These are phyloP conservation scores for Brettanomyces naardenensis DNA, from an alignment of 805 yeast genomes.

Conservation along the genomic window DNA sequence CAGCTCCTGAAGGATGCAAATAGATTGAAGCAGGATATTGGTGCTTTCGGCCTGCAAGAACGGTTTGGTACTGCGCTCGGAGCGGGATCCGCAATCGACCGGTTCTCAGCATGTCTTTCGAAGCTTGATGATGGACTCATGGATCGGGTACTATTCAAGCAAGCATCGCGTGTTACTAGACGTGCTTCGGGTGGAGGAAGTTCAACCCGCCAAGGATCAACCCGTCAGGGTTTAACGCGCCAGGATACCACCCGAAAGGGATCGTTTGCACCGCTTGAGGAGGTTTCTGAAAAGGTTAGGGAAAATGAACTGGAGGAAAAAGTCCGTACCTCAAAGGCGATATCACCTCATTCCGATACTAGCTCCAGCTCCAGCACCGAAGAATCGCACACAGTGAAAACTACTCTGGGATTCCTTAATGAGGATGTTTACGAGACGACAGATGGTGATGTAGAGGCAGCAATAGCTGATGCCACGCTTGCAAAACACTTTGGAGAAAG, in stretches of 20 bases:
- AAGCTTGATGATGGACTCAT: slow-evolving; percentile 60
- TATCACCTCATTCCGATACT: no score
- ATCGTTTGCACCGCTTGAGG: no score
- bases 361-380: no score
- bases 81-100: background rate
- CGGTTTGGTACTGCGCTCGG: background rate
- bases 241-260: no score
- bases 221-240: no score
- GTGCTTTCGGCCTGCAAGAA: background rate
- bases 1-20: slow-evolving; percentile 12
- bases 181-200: slow-evolving; percentile 4
- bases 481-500: background rate
- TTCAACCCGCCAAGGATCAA: no score
- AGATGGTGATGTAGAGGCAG: slow-evolving; percentile 6
- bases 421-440: slow-evolving; percentile 7
- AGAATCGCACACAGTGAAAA: background rate
- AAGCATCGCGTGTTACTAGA: slow-evolving; percentile 30
- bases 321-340: no score
- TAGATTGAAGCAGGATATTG: background rate
- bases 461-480: background rate
- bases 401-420: slow-evolving; percentile 7
- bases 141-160: slow-evolving; percentile 45
- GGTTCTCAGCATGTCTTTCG: slow-evolving; percentile 2
- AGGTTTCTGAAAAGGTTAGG: no score
- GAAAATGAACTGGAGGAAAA: no score